These are phyloP conservation scores for Yamadazyma insecticola DNA, from an alignment of 805 yeast genomes.

Conservation along the genomic window DNA sequence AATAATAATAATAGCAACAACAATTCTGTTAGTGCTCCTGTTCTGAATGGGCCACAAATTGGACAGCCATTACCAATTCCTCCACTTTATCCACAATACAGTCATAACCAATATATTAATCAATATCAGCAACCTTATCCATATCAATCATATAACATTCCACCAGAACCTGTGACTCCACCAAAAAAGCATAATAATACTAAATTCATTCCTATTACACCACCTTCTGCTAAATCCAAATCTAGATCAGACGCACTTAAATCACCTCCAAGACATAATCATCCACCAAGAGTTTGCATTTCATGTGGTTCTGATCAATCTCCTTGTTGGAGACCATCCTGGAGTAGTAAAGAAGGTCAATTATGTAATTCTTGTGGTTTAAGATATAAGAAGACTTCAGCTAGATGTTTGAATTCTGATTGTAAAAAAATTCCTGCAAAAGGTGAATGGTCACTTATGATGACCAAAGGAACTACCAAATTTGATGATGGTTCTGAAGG, in stretches of 20 bases:
- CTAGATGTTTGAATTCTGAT: conserved; percentile 69
- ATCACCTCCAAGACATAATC: conserved; percentile 27
- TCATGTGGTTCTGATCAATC: conserved; percentile 89
- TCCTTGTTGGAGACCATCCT: conserved; percentile 98
- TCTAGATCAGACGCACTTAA: conserved; percentile 27
- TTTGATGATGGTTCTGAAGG: conserved; percentile 39
- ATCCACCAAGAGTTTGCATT: conserved; percentile 60
- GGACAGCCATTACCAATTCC: conserved; percentile 3
- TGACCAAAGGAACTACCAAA: conserved; percentile 51
- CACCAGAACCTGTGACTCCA: conserved; percentile 13
- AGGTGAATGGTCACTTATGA: conserved; percentile 91
- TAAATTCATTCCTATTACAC: conserved; percentile 39
- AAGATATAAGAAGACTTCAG: conserved; percentile 89
- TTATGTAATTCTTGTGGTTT: conserved; percentile 95
- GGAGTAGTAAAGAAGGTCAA: conserved; percentile 91
- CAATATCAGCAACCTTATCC: conserved; percentile 6
- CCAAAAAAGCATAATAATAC: conserved; percentile 17
- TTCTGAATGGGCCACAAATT: too few relatives aligned
- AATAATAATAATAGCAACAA: conserved; percentile 2
- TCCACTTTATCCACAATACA: conserved; percentile 1
- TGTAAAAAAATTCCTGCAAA: conserved; percentile 94
- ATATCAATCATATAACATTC: conserved; percentile 7
- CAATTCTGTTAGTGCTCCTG: too few relatives aligned
- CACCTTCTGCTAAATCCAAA: conserved; percentile 23
- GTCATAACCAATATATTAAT: conserved; percentile 3